A percentile compares a stretch with the other conserved stretches of the same genome.
Conservation (phyloP, 1,284 basidiomycete species). For the Hemileia vastatrix region DNA sequence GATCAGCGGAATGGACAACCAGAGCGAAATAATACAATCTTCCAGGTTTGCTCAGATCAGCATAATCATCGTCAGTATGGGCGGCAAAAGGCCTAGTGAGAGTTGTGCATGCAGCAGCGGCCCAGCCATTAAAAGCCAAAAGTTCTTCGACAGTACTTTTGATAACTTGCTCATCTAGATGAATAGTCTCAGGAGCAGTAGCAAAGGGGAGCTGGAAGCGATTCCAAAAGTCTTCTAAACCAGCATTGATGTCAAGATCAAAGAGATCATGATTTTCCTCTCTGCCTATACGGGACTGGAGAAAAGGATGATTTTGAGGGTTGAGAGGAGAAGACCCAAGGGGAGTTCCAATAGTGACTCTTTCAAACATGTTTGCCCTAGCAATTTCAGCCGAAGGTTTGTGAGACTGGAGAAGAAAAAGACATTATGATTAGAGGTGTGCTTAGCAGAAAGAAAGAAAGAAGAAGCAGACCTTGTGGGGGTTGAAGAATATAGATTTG, state of each 20-base stretch:
- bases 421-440: background rate
- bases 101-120: slow-evolving; percentile 87
- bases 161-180: slow-evolving; percentile 77
- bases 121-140: slow-evolving; percentile 90
- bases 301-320: slow-evolving; percentile 70
- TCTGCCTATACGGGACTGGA: slow-evolving; percentile 59
- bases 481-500: slow-evolving; percentile 13
- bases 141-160: slow-evolving; percentile 77
- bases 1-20: slow-evolving; percentile 88
- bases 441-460: background rate
- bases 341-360: slow-evolving; percentile 58
- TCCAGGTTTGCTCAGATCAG: slow-evolving; percentile 67
- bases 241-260: slow-evolving; percentile 61
- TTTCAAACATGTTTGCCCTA: slow-evolving; percentile 57
- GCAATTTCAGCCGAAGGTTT: slow-evolving; percentile 38
- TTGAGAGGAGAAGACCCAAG: slow-evolving; percentile 63
- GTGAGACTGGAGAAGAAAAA: slow-evolving; percentile 22
- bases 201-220: slow-evolving; percentile 65
- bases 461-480: slow-evolving; percentile 5
- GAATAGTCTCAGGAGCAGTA: slow-evolving; percentile 64
- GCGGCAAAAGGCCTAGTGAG: slow-evolving; percentile 80
- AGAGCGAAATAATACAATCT: slow-evolving; percentile 87
- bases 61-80: slow-evolving; percentile 71
- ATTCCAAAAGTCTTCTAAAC: slow-evolving; percentile 76
- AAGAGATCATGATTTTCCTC: slow-evolving; percentile 65